Base-by-base conservation (phyloP, 108 stramenopile genomes). In the Nannochloropsis salina region DNA sequence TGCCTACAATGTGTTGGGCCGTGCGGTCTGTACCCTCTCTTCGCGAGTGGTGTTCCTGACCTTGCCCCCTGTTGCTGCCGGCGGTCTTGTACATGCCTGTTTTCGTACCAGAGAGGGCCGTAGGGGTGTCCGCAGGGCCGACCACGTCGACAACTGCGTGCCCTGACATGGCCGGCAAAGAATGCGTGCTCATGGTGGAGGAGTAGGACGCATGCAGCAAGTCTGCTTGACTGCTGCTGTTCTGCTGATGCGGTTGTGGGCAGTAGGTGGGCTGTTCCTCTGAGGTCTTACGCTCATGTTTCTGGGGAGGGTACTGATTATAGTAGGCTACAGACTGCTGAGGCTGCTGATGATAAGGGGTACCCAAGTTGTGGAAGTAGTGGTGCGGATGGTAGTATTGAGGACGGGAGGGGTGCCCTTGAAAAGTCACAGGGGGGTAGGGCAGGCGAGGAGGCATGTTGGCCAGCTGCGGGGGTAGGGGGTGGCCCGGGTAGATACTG, bases 141-240 rank as follows among this genome's bases (percentile, higher is more conserved):
- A n/a, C 61, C n/a, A 74, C 61, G 15, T 15, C 61, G 15, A 15
- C 61, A n/a, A 15, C 61, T 74, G 61, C 61, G 61, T 15, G 61
- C n/a, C 61, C 61, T 74, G 61, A n/a, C 61, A 74, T 74, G 61
- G 61, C 6, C 20, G 61, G 61, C 3, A 74, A 15, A 6, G 61
- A 8, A n/a, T n/a, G 8, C 15, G 4, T 74, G 4, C 61, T n/a
- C 61, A 74, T 8, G 61, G 61, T 74, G 8, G 61, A 74, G 61
- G 61, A n/a, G 61, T 74, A 74, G 61, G 61, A 74, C 20, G 61
- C 61, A 8, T 74, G 61, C 61, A 74, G 61, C n/a, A 74, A 74
- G 8, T 74, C 61, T n/a, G 61, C 61, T n/a, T 74, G 61, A 74
- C 20, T 74, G n/a, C 61, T 74, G 61, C 2, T 74, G 6, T 74